These are phyloP conservation scores for Sclerotinia nivalis DNA, from an alignment of 2,329 filamentous ascomycete species.

Conservation along the genomic window DNA sequence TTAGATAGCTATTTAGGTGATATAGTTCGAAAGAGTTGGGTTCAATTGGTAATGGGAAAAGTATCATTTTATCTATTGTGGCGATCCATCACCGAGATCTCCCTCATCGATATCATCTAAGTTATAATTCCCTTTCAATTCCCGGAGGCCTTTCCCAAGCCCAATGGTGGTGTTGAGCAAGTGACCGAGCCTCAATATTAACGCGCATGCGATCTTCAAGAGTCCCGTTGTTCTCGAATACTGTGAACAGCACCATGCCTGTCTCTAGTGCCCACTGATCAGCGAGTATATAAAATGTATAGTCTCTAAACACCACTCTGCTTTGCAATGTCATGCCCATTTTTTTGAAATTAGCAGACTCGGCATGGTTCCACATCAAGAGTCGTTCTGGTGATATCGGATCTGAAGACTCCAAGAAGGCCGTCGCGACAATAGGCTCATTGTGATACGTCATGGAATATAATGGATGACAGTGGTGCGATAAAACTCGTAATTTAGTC, in stretches of 20 bases:
- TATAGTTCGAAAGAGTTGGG: too few species aligned
- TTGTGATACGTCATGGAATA: not conserved
- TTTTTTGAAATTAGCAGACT: not conserved
- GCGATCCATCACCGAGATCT: too few species aligned
- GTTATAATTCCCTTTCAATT: too few species aligned
- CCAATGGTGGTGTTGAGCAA: not conserved
- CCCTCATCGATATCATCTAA: too few species aligned
- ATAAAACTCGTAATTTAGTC: not conserved
- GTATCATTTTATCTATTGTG: too few species aligned
- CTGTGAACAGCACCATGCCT: not conserved
- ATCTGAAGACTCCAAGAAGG: accelerated
- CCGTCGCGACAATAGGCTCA: not conserved
- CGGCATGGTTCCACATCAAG: not conserved
- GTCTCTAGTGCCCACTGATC: not conserved
- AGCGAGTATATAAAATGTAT: not conserved
- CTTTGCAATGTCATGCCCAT: not conserved
- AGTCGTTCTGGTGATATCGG: not conserved
- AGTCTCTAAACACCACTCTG: not conserved
- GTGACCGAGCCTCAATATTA: not conserved
- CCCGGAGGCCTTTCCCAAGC: too few species aligned
- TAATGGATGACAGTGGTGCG: not conserved
- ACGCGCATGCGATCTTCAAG: not conserved
- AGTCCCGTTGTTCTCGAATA: not conserved
- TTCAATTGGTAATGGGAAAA: too few species aligned
- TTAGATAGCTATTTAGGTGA: too few species aligned